These are phyloP conservation scores for Hypsizygus ulmarius DNA, from an alignment of 1,284 basidiomycete genomes.

Conservation along the genomic window DNA sequence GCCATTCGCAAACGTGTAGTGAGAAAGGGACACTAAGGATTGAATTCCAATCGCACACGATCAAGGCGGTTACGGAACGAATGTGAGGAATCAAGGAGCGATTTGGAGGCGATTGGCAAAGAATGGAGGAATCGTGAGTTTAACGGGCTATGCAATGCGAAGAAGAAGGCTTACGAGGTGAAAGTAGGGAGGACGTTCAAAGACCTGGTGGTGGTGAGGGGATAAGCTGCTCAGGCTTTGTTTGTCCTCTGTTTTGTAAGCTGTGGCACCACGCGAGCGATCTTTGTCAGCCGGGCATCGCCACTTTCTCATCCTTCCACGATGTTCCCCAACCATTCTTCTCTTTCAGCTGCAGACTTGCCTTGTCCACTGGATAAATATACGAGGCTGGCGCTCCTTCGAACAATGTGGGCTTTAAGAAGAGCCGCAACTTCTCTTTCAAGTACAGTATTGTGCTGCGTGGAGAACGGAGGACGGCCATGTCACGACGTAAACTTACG, in stretches of 20 bases:
- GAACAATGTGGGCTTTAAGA: too few species aligned
- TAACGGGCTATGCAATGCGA: background rate
- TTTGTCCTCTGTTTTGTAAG: conserved; percentile 49
- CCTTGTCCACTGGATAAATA: too few species aligned
- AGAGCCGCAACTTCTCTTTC: too few species aligned
- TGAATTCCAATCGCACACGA: conserved; percentile 22
- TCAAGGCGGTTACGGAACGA: conserved; percentile 21
- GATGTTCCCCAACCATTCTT: conserved; percentile 10
- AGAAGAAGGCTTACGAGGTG: conserved; percentile 21
- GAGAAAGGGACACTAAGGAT: conserved; percentile 16
- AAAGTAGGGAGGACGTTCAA: conserved; percentile 19
- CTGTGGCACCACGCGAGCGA: conserved; percentile 29
- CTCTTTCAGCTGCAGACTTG: too few species aligned
- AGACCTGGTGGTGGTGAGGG: conserved; percentile 50
- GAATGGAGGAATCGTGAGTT: conserved; percentile 12
- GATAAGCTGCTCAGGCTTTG: conserved; percentile 38
- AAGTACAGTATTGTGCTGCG: too few species aligned
- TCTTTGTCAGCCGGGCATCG: conserved; percentile 33
- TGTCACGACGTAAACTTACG: too few species aligned
- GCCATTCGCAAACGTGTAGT: conserved; percentile 61
- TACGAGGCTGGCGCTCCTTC: too few species aligned
- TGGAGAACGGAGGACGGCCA: too few species aligned
- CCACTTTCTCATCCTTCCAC: conserved; percentile 17
- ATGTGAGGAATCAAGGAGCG: conserved; percentile 12
- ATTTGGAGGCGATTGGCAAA: conserved; percentile 20